Evolutionary conservation across 2,329 filamentous ascomycete genomes (phyloP).

Genomic region (Bretziella fagacearum): DNA sequence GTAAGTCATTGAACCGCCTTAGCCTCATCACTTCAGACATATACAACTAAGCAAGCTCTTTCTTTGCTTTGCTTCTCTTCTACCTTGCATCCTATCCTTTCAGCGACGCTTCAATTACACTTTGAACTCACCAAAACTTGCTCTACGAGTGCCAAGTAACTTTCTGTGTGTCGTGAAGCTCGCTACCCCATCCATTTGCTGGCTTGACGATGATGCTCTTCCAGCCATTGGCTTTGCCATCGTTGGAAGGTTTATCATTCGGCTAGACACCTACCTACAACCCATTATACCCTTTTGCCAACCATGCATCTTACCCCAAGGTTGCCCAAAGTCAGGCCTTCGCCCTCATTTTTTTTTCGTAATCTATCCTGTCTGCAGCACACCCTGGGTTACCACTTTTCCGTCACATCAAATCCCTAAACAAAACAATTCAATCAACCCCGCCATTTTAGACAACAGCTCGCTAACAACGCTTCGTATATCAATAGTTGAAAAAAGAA

Average conservation of each 20-base stretch:
- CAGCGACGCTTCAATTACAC: too few relatives aligned
- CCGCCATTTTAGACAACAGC: not conserved
- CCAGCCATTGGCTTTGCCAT: not conserved
- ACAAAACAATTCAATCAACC: not conserved
- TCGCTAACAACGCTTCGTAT: constrained; percentile 15
- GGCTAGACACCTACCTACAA: not conserved
- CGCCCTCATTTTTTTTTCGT: not conserved
- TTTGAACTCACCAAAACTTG: too few relatives aligned
- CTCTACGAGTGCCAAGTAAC: too few relatives aligned
- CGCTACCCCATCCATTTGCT: not conserved
- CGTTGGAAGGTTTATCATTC: not conserved
- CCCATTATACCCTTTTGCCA: not conserved
- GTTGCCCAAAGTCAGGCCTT: not conserved
- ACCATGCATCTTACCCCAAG: not conserved
- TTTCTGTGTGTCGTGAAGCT: too few relatives aligned
- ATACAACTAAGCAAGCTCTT: too few relatives aligned
- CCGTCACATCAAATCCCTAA: not conserved
- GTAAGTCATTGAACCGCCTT: constrained; percentile 10
- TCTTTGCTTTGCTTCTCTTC: not conserved
- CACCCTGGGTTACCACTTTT: not conserved
- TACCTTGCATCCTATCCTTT: not conserved
- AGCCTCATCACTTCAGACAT: too few relatives aligned
- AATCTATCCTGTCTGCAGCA: not conserved
- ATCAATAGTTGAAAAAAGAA: too few relatives aligned
- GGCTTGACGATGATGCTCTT: too few relatives aligned